These are phyloP conservation scores for Penstemon eatonii DNA, from an alignment of 257 asterid genomes.

Conservation along the genomic window DNA sequence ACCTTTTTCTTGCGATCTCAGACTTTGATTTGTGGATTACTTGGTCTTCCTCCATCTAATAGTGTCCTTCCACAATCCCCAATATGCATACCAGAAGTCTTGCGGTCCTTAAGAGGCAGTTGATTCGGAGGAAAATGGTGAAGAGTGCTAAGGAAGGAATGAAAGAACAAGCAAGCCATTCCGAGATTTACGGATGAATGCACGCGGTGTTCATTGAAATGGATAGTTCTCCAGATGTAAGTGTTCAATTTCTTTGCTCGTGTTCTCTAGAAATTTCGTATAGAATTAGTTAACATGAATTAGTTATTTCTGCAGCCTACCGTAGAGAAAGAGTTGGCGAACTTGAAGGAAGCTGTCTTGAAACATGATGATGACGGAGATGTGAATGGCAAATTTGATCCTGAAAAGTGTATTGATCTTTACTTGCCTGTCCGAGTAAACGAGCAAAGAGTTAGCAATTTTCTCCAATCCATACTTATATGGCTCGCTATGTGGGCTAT, in stretches of 20 bases:
- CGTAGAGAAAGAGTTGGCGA: slow-evolving; percentile 64
- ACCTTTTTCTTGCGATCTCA: slow-evolving; percentile 28
- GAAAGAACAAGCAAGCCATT: slow-evolving; percentile 66
- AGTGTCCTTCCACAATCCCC: slow-evolving; percentile 99
- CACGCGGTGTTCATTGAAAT: slow-evolving; percentile 83
- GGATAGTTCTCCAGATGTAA: slow-evolving; percentile 68
- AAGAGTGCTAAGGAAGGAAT: slow-evolving; percentile 76
- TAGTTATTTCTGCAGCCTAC: slow-evolving; percentile 41
- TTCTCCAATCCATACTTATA: slow-evolving; percentile 79
- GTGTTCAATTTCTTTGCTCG: slow-evolving; percentile 20
- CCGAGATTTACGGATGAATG: slow-evolving; percentile 88
- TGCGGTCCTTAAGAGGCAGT: slow-evolving; percentile 85
- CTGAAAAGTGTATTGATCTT: slow-evolving; percentile 73
- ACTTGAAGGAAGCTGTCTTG: slow-evolving; percentile 84
- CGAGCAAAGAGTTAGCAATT: slow-evolving; percentile 92
- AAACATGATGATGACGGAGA: slow-evolving; percentile 51
- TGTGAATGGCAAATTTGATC: slow-evolving; percentile 53
- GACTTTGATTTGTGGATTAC: slow-evolving; percentile 93
- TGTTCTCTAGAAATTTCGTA: background rate
- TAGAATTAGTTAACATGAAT: background rate
- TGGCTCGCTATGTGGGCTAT: slow-evolving; percentile 66
- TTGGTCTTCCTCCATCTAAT: slow-evolving; percentile 97
- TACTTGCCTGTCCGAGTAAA: slow-evolving; percentile 91
- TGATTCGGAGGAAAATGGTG: slow-evolving; percentile 77
- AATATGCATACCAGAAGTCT: slow-evolving; percentile 98